These are phyloP conservation scores for Candida neerlandica DNA, from an alignment of 1,139 yeast genomes.

Conservation along the genomic window DNA sequence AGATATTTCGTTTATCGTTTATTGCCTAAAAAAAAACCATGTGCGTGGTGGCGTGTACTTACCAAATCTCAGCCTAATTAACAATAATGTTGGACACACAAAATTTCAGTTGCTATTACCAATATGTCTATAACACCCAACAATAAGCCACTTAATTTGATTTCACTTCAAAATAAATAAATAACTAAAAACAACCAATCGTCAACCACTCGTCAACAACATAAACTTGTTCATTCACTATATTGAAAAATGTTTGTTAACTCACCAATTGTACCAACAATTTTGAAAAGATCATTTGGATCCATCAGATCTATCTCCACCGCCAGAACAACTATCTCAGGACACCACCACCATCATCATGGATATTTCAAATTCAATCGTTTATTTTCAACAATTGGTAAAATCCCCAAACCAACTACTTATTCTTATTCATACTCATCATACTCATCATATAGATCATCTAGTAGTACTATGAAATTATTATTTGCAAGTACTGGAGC, in stretches of 20 bases:
- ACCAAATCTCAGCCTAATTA: too few species aligned
- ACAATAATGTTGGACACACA: too few species aligned
- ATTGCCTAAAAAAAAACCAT: too few species aligned
- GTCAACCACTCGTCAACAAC: not conserved
- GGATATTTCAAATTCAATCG: slow-evolving; percentile 2
- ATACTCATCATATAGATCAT: slow-evolving; percentile 1
- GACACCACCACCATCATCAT: too few species aligned
- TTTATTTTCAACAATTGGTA: not conserved
- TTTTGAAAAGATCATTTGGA: slow-evolving; percentile 10
- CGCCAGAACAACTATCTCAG: not conserved
- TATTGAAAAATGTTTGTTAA: slow-evolving; percentile 2
- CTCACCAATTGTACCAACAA: slow-evolving; percentile 5
- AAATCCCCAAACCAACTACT: not conserved
- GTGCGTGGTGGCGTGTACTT: too few species aligned
- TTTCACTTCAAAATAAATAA: too few species aligned
- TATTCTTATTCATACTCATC: too few species aligned
- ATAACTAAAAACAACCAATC: too few species aligned
- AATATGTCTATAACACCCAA: too few species aligned
- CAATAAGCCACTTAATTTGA: too few species aligned
- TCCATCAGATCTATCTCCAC: slow-evolving; percentile 5
- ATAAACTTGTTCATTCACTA: not conserved
- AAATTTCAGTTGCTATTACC: too few species aligned
- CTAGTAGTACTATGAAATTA: slow-evolving; percentile 12
- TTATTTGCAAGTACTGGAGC: slow-evolving; percentile 16
- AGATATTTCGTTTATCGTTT: too few species aligned